Evolutionary conservation across 441 rosid genomes (phyloP).

Genomic region (Dalechampia spathulata): DNA sequence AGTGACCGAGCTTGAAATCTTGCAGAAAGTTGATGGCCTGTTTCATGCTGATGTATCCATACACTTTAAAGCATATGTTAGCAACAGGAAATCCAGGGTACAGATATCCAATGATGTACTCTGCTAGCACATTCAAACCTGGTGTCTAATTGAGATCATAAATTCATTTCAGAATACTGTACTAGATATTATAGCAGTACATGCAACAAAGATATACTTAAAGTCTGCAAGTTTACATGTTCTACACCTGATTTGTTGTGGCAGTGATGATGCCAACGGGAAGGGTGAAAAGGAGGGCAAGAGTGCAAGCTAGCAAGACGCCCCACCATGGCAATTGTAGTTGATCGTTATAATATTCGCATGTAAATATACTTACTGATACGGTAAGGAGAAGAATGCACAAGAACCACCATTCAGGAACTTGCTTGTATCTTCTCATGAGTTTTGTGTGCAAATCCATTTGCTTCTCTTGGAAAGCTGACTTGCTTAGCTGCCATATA

Average conservation of each 20-base stretch:
- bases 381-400: slow-evolving; percentile 51
- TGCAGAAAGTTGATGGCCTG: slow-evolving; percentile 74
- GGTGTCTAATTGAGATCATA: slow-evolving; percentile 43
- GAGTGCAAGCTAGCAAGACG: slow-evolving; percentile 63
- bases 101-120: slow-evolving; percentile 81
- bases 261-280: slow-evolving; percentile 90
- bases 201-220: no score
- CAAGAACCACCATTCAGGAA: slow-evolving; percentile 92
- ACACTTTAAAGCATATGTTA: slow-evolving; percentile 86
- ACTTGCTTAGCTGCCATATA: slow-evolving; percentile 69
- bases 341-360: slow-evolving; percentile 68
- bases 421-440: slow-evolving; percentile 65
- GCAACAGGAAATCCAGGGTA: slow-evolving; percentile 92
- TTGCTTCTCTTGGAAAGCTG: slow-evolving; percentile 52
- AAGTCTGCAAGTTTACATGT: no score
- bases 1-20: slow-evolving; percentile 95
- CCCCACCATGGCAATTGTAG: slow-evolving; percentile 98
- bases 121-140: slow-evolving; percentile 74
- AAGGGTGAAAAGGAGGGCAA: slow-evolving; percentile 77
- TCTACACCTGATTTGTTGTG: slow-evolving; percentile 77
- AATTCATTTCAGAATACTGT: not conserved
- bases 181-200: not conserved
- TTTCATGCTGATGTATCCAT: slow-evolving; percentile 82
- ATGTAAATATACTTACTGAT: slow-evolving; percentile 49
- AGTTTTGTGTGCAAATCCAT: slow-evolving; percentile 67